Evolutionary conservation across 129 eudicot genomes (phyloP).

Genomic region (Silybum marianum): DNA sequence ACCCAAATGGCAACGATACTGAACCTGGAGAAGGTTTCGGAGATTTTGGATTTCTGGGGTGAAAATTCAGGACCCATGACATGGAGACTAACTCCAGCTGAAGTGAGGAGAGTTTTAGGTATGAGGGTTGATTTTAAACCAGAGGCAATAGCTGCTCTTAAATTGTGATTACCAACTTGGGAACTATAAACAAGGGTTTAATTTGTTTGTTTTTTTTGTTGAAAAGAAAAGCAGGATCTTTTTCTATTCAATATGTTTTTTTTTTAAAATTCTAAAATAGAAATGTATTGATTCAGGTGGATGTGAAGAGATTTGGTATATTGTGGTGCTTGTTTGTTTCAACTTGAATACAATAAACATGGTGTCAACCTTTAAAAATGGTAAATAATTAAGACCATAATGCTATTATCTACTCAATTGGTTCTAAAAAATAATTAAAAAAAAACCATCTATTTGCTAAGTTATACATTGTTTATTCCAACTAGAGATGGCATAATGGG

Average conservation of each 20-base stretch:
- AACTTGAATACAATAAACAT: not conserved
- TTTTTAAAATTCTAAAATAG: not conserved
- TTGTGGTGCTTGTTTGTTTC: not conserved
- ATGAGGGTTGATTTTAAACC: conserved; percentile 86
- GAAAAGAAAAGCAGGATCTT: not conserved
- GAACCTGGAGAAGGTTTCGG: conserved; percentile 89
- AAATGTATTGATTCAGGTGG: not conserved
- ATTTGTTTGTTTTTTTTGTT: conserved; percentile 9
- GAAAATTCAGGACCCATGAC: conserved; percentile 98
- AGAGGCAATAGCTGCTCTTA: conserved; percentile 92
- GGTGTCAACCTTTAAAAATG: too few species aligned
- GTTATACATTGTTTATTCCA: too few species aligned
- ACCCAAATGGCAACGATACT: conserved; percentile 96
- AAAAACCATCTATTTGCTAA: too few species aligned
- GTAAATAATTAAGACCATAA: too few species aligned
- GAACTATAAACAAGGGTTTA: not conserved
- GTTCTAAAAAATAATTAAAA: too few species aligned
- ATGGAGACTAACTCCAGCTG: conserved; percentile 95
- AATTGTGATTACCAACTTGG: conserved; percentile 46
- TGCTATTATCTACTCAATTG: too few species aligned
- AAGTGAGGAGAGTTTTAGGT: conserved; percentile 87
- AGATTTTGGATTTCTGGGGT: conserved; percentile 96
- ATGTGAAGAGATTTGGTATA: not conserved
- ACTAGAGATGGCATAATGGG: too few species aligned
- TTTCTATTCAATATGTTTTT: not conserved